Conservation (phyloP, 371 early-diverging fungal genomes). For the Synchytrium microbalum region DNA sequence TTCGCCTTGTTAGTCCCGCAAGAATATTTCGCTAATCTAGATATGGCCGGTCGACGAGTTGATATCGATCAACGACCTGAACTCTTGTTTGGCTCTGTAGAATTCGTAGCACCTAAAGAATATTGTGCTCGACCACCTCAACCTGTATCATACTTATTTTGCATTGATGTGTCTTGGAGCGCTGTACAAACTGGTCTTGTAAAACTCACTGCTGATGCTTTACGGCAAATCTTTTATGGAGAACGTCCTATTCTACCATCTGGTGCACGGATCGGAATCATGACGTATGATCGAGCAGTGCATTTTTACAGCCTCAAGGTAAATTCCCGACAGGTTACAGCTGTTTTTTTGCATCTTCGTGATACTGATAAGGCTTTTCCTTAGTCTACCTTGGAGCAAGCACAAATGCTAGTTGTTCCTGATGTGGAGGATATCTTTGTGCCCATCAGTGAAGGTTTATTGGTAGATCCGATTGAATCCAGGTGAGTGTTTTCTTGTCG, state of each 20-base stretch:
- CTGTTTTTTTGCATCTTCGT: background rate
- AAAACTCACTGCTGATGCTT: slow-evolving; percentile 47
- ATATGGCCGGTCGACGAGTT: slow-evolving; percentile 80
- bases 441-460: slow-evolving; percentile 76
- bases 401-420: slow-evolving; percentile 92
- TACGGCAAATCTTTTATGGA: slow-evolving; percentile 62
- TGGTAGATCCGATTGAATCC: slow-evolving; percentile 76
- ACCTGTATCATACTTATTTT: slow-evolving; percentile 74
- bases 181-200: slow-evolving; percentile 81
- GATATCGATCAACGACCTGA: slow-evolving; percentile 88
- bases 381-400: slow-evolving; percentile 64
- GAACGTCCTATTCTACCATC: slow-evolving; percentile 31
- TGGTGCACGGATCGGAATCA: slow-evolving; percentile 67
- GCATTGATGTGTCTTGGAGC: slow-evolving; percentile 85
- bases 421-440: slow-evolving; percentile 89
- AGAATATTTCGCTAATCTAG: slow-evolving; percentile 86
- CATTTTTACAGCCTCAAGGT: slow-evolving; percentile 91
- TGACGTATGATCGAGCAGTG: slow-evolving; percentile 87
- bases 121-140: slow-evolving; percentile 51
- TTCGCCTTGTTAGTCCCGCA: slow-evolving; percentile 48
- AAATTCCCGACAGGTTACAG: slow-evolving; percentile 14
- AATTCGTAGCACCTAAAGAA: slow-evolving; percentile 77
- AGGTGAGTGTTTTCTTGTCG: slow-evolving; percentile 24
- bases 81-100: slow-evolving; percentile 76
- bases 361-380: background rate